Base-by-base conservation (phyloP, 1,284 basidiomycete species). In the Cystobasidiaceae sp. region DNA sequence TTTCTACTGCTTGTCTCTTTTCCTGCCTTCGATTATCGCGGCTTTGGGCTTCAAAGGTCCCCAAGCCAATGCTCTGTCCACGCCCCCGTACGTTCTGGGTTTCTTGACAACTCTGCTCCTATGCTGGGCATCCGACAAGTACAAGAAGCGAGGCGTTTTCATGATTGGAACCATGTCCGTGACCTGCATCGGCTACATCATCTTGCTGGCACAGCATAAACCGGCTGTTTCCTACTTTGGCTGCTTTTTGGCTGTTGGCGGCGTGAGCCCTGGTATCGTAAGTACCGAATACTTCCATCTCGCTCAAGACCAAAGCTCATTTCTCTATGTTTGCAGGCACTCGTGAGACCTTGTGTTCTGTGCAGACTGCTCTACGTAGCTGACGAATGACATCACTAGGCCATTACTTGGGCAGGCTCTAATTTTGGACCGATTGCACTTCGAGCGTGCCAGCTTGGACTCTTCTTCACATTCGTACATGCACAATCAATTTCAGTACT, bases 401-500 rank as follows among this genome's bases (percentile, higher is more conserved):
- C 76, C 50, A 81, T 81, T 70, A 74, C 76, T 3, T 81, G 78
- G 76, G 74, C 76, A 15, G 79, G 77, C 5, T 76, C 76, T 69
- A 79, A 77, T 48, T 78, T 77, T 70, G 71, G 69, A 48, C 65
- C 48, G n/a, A 46, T 60, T 3, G 49, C 51, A 4, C 21, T 50
- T 45, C 73, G 78, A 54, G 79, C 78, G 13, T 73, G 76, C 3
- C 75, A 76, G 3, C 79, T 80, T 77, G 79, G 79, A 15, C 67
- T 80, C 43, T 75, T 80, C 57, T 80, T 81, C 72, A 76, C 77
- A 21, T 71, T 75, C 43, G 80, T 79, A 50, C 80, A 80, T 65
- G 15, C 19, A n/a, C n/a, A n/a, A 46, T n/a, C 30, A 17, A 3
- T n/a, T 9, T 37, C 28, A 19, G 34, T 7, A 3, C 51, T 39